A percentile compares a stretch with the other conserved stretches of the same genome.
phyloP scores from a whole-genome alignment of 129 eudicot species.

The Flaveria bidentis region DNA sequence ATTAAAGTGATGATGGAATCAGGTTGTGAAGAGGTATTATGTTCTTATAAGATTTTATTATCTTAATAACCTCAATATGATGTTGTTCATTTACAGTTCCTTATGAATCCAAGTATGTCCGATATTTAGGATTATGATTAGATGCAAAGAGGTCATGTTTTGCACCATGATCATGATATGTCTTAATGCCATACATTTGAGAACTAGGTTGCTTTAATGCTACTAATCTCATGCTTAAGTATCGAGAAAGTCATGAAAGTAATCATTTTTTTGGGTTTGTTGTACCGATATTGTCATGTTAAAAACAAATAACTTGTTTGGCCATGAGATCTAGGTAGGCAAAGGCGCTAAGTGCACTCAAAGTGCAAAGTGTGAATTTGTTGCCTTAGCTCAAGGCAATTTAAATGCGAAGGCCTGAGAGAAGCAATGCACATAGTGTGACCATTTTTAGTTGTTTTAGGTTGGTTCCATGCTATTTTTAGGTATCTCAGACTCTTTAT shows the following conservation, averaged over 20 bases:
- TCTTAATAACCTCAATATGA: neutral
- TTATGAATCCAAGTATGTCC: slow-evolving; percentile 1
- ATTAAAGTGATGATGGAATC: slow-evolving; percentile 96
- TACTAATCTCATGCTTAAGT: neutral
- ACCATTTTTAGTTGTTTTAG: no score
- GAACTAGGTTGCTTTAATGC: neutral
- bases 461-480: no score
- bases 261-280: neutral
- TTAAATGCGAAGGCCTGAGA: no score
- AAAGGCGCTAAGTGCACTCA: no score
- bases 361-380: no score
- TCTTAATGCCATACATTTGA: neutral
- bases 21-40: slow-evolving; percentile 92
- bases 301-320: neutral
- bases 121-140: neutral
- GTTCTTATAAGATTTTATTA: neutral
- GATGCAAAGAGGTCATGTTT: slow-evolving; percentile 6
- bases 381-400: no score
- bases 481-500: no score
- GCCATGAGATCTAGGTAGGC: neutral
- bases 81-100: neutral
- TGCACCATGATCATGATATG: slow-evolving; percentile 19
- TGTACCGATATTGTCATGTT: neutral
- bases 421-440: no score
- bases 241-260: neutral